Evolutionary conservation across 1,284 basidiomycete species (phyloP).

Genomic region (Porodaedalea pini): DNA sequence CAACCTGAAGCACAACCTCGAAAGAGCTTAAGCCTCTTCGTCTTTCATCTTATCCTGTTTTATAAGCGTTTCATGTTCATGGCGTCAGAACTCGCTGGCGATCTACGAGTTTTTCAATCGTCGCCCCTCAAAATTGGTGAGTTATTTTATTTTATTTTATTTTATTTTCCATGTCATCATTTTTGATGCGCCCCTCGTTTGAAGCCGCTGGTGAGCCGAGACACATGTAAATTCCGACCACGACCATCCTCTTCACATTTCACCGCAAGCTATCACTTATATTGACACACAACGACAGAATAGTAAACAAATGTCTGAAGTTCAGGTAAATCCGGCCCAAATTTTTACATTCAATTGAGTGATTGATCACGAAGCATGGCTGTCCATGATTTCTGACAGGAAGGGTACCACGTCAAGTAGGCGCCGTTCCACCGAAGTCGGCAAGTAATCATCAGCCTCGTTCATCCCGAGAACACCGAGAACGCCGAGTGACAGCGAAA

Average conservation of each 20-base stretch:
- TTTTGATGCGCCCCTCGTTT: background rate
- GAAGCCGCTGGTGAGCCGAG: no score
- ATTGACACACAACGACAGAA: background rate
- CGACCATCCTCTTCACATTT: background rate
- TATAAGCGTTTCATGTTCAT: no score
- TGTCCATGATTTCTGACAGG: background rate
- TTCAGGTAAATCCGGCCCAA: background rate
- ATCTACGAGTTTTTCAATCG: no score
- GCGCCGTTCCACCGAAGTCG: slow-evolving; percentile 11
- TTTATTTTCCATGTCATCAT: background rate
- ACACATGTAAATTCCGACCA: background rate
- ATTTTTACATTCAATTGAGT: background rate
- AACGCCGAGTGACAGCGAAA: background rate
- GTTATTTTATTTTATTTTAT: background rate
- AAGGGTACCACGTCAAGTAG: slow-evolving; percentile 16
- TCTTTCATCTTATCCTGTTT: no score
- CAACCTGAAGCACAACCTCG: no score
- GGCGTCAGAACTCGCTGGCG: no score
- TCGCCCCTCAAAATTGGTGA: no score
- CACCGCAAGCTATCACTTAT: background rate
- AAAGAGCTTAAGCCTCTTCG: no score
- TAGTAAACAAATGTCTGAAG: slow-evolving; percentile 5
- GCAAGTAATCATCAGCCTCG: slow-evolving; percentile 1
- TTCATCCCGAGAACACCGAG: background rate
- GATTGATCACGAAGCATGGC: background rate